Percentiles rank a stretch among this genome's conserved stretches.
Conservation (phyloP, 1,284 basidiomycete genomes). For the Cutaneotrichosporon cyanovorans region DNA sequence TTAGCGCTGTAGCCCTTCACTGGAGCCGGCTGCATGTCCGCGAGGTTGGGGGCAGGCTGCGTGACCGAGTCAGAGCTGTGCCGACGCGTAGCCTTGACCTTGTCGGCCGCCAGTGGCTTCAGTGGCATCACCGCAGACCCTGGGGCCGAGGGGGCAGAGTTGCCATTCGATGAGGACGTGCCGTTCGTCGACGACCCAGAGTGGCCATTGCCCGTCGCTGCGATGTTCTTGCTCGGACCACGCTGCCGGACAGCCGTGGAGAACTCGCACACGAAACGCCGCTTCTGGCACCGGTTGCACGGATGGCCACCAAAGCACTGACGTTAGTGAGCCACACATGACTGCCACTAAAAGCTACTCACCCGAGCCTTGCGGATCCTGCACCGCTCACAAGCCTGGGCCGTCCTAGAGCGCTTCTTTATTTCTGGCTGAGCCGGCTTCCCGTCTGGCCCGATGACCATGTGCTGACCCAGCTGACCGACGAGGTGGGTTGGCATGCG, state of each 20-base stretch:
- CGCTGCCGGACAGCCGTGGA: conserved; percentile 18
- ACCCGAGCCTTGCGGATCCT: conserved; percentile 25
- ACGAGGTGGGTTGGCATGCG: conserved; percentile 7
- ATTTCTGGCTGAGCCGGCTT: conserved; percentile 14
- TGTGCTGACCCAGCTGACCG: conserved; percentile 9
- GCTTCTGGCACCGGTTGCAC: conserved; percentile 20
- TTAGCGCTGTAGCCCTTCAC: conserved; percentile 11
- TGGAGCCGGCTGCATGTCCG: neutral
- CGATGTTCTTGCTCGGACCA: conserved; percentile 14
- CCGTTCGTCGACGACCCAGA: conserved; percentile 1
- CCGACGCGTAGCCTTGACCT: conserved; percentile 8
- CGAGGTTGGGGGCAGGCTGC: too few relatives aligned
- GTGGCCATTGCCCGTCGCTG: neutral
- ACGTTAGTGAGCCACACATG: conserved; percentile 2
- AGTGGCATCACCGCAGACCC: too few relatives aligned
- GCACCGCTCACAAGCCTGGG: conserved; percentile 27
- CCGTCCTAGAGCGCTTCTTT: conserved; percentile 24
- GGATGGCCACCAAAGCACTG: conserved; percentile 21
- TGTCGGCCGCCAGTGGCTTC: neutral
- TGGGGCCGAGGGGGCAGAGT: too few relatives aligned
- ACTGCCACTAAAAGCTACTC: conserved; percentile 9
- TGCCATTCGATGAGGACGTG: neutral
- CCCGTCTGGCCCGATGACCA: conserved; percentile 15
- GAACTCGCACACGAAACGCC: conserved; percentile 20
- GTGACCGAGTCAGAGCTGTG: conserved; percentile 4